Evolutionary conservation across 2,329 filamentous ascomycete species (phyloP).

Genomic region (Acrocalymma vagum): DNA sequence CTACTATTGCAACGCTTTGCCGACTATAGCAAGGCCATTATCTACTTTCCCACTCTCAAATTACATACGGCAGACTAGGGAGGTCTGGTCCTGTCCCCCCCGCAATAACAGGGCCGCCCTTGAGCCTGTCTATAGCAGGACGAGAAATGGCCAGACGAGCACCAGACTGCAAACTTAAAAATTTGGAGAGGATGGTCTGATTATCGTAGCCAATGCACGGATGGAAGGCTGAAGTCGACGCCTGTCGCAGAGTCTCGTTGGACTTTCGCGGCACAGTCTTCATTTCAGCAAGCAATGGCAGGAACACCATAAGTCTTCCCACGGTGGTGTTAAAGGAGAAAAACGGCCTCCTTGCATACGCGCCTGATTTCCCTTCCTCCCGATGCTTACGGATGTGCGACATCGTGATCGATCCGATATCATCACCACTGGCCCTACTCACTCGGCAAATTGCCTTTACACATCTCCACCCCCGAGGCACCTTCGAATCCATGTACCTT

Average conservation of each 20-base stretch:
- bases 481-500: slow-evolving; percentile 13
- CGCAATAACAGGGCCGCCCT: not conserved
- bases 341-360: slow-evolving; percentile 3
- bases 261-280: too few relatives aligned
- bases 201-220: slow-evolving; percentile 4
- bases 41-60: slow-evolving; percentile 1
- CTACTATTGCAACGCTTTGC: slow-evolving; percentile 21
- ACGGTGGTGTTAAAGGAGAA: slow-evolving; percentile 1
- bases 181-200: not conserved
- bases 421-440: slow-evolving; percentile 8
- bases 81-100: not conserved
- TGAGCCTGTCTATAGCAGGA: slow-evolving; percentile 9
- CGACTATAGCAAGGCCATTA: slow-evolving; percentile 21
- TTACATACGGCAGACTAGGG: slow-evolving; percentile 4
- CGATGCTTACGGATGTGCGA: slow-evolving; percentile 4
- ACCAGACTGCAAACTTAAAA: too few relatives aligned
- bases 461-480: slow-evolving; percentile 18
- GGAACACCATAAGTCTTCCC: not conserved
- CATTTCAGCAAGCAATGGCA: not conserved
- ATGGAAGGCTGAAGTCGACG: slow-evolving; percentile 3
- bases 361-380: slow-evolving; percentile 1
- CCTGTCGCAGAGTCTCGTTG: too few relatives aligned
- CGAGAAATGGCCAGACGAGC: too few relatives aligned
- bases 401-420: slow-evolving; percentile 20
- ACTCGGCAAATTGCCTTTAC: slow-evolving; percentile 21